Conservation (phyloP, 441 rosid species). For the Kokia cookei region DNA sequence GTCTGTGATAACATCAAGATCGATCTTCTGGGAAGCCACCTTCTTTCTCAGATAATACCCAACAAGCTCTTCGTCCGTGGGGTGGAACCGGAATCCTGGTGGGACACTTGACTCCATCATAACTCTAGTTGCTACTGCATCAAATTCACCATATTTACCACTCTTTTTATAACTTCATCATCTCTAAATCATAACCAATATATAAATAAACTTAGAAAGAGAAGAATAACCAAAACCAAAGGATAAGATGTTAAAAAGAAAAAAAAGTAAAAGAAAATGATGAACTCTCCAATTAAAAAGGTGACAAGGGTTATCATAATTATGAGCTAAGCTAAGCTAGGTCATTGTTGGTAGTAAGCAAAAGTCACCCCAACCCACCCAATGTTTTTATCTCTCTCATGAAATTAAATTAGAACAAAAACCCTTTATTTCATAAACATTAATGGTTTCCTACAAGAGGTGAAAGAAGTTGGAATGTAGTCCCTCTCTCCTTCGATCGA, state of each 20-base stretch:
- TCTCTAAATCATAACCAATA: constrained; percentile 23
- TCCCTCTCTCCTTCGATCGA: constrained; percentile 1
- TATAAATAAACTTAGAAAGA: constrained; percentile 21
- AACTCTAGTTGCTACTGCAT: constrained; percentile 28
- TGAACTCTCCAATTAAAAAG: constrained; percentile 33
- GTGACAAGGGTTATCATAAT: constrained; percentile 58
- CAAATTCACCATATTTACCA: constrained; percentile 28
- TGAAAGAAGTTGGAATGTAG: constrained; percentile 21
- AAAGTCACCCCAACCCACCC: constrained; percentile 21
- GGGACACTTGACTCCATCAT: constrained; percentile 75
- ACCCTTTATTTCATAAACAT: constrained; percentile 5
- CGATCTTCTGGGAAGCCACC: constrained; percentile 83
- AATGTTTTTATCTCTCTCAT: constrained; percentile 3
- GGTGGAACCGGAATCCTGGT: constrained; percentile 94
- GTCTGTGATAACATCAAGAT: constrained; percentile 89
- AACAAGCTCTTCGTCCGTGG: constrained; percentile 90
- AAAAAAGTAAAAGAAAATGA: neutral
- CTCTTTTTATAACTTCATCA: constrained; percentile 13
- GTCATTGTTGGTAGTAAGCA: constrained; percentile 53
- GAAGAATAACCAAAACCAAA: constrained; percentile 1
- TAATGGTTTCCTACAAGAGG: constrained; percentile 8
- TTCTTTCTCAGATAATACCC: constrained; percentile 94
- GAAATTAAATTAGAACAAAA: constrained; percentile 4
- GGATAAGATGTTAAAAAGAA: neutral
- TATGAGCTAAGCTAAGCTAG: constrained; percentile 19